Evolutionary conservation across 2,329 filamentous ascomycete genomes (phyloP).

Genomic region (Ophiostoma sp.): DNA sequence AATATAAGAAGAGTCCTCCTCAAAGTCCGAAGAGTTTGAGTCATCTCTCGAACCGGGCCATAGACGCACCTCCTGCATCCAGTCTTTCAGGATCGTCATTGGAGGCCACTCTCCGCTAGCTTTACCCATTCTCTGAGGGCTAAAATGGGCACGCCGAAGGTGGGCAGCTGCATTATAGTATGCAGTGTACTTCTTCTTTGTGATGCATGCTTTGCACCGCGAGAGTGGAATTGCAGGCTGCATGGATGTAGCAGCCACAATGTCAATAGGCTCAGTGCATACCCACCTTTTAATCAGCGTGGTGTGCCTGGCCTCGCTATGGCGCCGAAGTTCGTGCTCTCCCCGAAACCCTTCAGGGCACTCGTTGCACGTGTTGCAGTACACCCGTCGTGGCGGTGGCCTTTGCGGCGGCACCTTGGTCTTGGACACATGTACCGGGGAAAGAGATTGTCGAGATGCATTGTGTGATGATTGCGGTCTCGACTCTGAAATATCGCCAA

Average conservation of each 20-base stretch:
- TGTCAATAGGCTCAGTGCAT: conserved; percentile 49
- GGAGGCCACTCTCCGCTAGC: conserved; percentile 51
- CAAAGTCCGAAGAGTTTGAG: conserved; percentile 48
- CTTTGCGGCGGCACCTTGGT: conserved; percentile 46
- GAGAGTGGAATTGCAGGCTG: conserved; percentile 49
- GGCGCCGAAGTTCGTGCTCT: conserved; percentile 72
- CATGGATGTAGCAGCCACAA: conserved; percentile 32
- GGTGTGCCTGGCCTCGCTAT: conserved; percentile 62
- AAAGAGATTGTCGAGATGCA: conserved; percentile 38
- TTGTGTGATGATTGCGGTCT: neutral
- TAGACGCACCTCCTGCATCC: conserved; percentile 56
- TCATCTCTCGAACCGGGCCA: conserved; percentile 42
- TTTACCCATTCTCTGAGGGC: conserved; percentile 54
- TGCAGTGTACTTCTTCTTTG: conserved; percentile 74
- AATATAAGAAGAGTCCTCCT: conserved; percentile 31
- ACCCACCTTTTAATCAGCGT: conserved; percentile 51
- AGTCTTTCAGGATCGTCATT: conserved; percentile 54
- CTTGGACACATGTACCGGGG: conserved; percentile 40
- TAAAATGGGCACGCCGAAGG: conserved; percentile 82
- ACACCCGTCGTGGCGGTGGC: conserved; percentile 54
- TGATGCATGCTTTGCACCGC: conserved; percentile 77
- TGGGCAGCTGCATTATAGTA: conserved; percentile 96
- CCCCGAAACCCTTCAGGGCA: conserved; percentile 77
- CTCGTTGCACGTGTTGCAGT: conserved; percentile 65
- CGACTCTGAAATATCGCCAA: neutral